A percentile compares a stretch with the other conserved stretches of the same genome.
These are phyloP conservation scores for Rachicladosporium sp. DNA, from an alignment of 2,329 filamentous ascomycete genomes.

Conservation along the genomic window DNA sequence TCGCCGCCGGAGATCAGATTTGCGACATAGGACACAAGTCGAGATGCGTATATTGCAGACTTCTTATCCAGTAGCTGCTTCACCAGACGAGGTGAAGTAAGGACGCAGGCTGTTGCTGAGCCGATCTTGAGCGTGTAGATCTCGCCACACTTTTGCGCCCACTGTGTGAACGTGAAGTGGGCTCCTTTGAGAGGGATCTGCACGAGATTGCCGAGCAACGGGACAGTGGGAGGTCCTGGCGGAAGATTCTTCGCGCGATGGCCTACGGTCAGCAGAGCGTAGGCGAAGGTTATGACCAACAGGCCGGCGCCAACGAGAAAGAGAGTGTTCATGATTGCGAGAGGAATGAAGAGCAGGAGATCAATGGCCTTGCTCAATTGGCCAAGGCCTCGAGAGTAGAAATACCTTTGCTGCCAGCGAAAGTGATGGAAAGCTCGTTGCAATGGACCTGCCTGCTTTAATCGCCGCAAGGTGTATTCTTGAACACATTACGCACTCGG, in stretches of 20 bases:
- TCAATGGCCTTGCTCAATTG: no score
- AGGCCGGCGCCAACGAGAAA: no score
- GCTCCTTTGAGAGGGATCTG: constrained; percentile 25
- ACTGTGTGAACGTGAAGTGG: constrained; percentile 19
- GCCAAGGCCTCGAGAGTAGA: no score
- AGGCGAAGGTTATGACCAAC: neutral
- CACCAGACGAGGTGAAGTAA: constrained; percentile 29
- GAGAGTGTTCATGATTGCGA: no score
- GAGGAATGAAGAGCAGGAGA: no score
- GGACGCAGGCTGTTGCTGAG: constrained; percentile 27
- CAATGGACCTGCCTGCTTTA: no score
- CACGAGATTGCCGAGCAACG: constrained; percentile 31
- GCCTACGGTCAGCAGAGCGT: constrained; percentile 9
- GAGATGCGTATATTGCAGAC: constrained; percentile 30
- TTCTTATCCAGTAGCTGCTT: constrained; percentile 36
- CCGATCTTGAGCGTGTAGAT: constrained; percentile 29
- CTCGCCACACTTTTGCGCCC: constrained; percentile 17
- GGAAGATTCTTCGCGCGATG: constrained; percentile 13
- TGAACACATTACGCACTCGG: no score
- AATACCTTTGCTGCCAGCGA: no score
- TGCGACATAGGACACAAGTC: constrained; percentile 27
- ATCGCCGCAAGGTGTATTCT: no score
- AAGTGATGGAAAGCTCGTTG: no score
- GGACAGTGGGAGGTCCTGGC: constrained; percentile 29
- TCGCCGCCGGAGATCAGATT: constrained; percentile 35